Percentiles rank a stretch among this genome's conserved stretches.
Evolutionary conservation across 352 stramenopile species (phyloP).

Genomic region (Albugo laibachii): DNA sequence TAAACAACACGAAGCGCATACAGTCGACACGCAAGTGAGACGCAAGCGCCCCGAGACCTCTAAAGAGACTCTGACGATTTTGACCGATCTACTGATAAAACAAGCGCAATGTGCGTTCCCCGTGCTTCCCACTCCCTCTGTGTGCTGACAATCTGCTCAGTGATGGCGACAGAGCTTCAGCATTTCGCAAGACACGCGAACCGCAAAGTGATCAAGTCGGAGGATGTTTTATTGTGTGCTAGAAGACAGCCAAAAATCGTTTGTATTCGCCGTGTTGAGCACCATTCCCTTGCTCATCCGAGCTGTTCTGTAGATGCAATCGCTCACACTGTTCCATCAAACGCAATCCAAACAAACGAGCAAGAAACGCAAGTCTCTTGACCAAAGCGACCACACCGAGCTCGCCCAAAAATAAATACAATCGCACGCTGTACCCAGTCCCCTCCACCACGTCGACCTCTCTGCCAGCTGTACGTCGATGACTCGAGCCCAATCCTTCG

Average conservation of each 20-base stretch:
- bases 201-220: slow-evolving; percentile 47
- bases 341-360: too few species aligned
- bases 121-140: not conserved
- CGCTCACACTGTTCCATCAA: too few species aligned
- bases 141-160: slow-evolving; percentile 7
- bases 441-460: too few species aligned
- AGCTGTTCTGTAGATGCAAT: too few species aligned
- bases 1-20: slow-evolving; percentile 22
- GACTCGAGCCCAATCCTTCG: too few species aligned
- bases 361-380: too few species aligned
- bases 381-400: too few species aligned
- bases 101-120: slow-evolving; percentile 25
- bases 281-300: too few species aligned
- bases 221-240: slow-evolving; percentile 43
- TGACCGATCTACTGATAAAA: slow-evolving; percentile 45
- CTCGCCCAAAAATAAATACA: too few species aligned
- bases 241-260: slow-evolving; percentile 42
- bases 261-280: too few species aligned
- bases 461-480: too few species aligned
- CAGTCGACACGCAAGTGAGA: not conserved
- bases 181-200: slow-evolving; percentile 53
- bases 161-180: slow-evolving; percentile 53
- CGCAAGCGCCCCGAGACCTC: slow-evolving; percentile 22
- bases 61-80: slow-evolving; percentile 37
- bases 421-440: too few species aligned